Evolutionary conservation across 768 basidiomycete genomes (phyloP), one percentile per base, ranked within the genome.

Genomic region (Kwoniella mangroviensis): DNA sequence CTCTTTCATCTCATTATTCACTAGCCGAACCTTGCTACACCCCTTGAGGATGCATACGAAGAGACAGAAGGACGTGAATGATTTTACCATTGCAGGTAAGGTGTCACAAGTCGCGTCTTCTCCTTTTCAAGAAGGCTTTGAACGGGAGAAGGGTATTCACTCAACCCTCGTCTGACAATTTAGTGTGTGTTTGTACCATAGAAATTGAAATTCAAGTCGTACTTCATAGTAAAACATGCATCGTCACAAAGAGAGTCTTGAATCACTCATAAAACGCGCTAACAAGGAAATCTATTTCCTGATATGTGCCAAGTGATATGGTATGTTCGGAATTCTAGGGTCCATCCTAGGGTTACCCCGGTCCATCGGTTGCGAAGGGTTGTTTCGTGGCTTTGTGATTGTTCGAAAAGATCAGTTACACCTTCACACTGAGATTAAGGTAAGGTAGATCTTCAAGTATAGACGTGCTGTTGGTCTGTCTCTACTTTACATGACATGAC

Each of bases 301-400:
- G 58, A 60, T 60, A 60, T 60, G 58, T 60, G 58, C 58, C 58
- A 60, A 60, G 58, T 60, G 58, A 60, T 26, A 41, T 42, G 41
- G 26, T 58, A 24, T 58, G 9, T 58, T 60, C 56, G 26, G 34
- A 34, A 19, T 43, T 2, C 40, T n/a, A 60, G 11, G 56, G 22
- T 58, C 54, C 26, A 13, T 28, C 21, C 21, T 21, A 15, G 15
- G 58, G 41, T 41, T n/a, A 41, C 2, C 41, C 26, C 13, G 41
- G 15, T 17, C 40, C 22, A 60, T 12, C 41, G 11, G 40, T n/a
- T 22, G 40, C 9, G 40, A 43, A 43, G 58, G 41, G 22, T 41
- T 60, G 34, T 60, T 43, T 60, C 58, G 58, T 60, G 58, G 58
- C 58, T 28, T 49, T 60, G 40, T 60, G 58, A 41, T 22, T 34